Percentiles rank a stretch among this genome's conserved stretches.
Evolutionary conservation across 2,329 filamentous ascomycete genomes (phyloP).

Genomic region (Aspergillus sojae): DNA sequence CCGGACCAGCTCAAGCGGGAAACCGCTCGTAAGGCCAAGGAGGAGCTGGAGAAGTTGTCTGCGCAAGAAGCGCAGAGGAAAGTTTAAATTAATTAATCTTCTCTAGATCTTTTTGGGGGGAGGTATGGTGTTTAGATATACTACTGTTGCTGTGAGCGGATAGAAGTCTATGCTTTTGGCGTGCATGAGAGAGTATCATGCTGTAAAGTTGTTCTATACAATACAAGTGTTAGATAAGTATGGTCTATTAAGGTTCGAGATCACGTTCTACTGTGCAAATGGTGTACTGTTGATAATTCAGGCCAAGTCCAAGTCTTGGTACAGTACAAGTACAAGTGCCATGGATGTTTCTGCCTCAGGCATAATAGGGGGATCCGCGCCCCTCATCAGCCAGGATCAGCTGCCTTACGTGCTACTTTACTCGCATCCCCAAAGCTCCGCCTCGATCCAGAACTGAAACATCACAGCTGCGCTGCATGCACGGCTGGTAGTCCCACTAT

Average conservation of each 20-base stretch:
- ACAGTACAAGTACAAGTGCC: not conserved
- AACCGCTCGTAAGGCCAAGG: constrained; percentile 65
- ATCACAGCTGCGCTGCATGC: not conserved
- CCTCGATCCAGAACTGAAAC: not conserved
- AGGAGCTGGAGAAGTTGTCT: constrained; percentile 51
- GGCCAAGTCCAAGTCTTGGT: not conserved
- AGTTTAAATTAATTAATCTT: constrained; percentile 23
- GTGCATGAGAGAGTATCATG: not conserved
- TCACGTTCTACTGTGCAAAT: not conserved
- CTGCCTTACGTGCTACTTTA: not conserved
- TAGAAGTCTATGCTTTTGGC: not conserved
- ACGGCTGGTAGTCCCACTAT: not conserved
- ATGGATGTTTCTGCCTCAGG: not conserved
- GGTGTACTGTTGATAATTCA: not conserved
- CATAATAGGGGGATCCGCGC: not conserved
- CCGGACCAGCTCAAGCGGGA: constrained; percentile 85
- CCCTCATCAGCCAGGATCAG: not conserved
- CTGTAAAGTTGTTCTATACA: not conserved
- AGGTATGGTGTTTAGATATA: constrained; percentile 8
- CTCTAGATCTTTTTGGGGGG: not conserved
- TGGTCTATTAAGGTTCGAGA: not conserved
- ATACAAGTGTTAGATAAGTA: not conserved
- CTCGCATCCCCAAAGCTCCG: not conserved
- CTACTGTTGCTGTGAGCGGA: not conserved
- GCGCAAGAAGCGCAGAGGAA: constrained; percentile 38